Base-by-base conservation (phyloP, 495 filamentous ascomycete genomes). In the Xylaria intraflava region DNA sequence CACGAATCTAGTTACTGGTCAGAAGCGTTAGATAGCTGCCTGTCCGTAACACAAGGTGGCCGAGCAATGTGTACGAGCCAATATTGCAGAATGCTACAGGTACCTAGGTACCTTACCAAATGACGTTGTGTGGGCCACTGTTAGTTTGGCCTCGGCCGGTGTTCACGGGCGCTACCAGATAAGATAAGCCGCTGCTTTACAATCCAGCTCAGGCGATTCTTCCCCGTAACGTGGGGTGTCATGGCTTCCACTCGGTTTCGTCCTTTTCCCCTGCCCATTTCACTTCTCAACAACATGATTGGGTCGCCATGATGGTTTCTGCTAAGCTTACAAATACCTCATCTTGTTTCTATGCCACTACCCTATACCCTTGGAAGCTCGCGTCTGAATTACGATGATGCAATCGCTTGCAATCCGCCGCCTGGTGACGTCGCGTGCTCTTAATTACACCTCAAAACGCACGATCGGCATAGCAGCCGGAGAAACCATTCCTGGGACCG, bases 211-310 rank as follows among this genome's bases (percentile, higher is more conserved):
- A 72, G 67, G 73, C 70, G 58, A n/a, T n/a, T n/a, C n/a, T n/a
- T n/a, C n/a, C 74, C 64, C 71, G 70, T 67, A 46, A 71, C 66
- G 74, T 68, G 72, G 66, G 72, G 65, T 65, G 72, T 78, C 72
- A 76, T 24, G 31, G 16, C 30, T 23, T 29, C 38, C 38, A 19
- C 20, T 36, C 23, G 45, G 29, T 45, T 33, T 36, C 40, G n/a
- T n/a, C n/a, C n/a, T n/a, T n/a, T n/a, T n/a, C n/a, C n/a, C n/a
- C n/a, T n/a, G n/a, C n/a, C n/a, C n/a, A n/a, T n/a, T n/a, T n/a
- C n/a, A n/a, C 26, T 31, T 35, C 47, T 52, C 59, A 27, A 30
- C 44, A 39, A 58, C 24, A 49, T 53, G 46, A 58, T 53, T 59
- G 62, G 55, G 54, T 43, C 54, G 55, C 59, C 46, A 49, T 43